Evolutionary conservation across 1,139 yeast genomes (phyloP), one percentile per base, ranked within the genome.

Genomic region (Schwanniomyces etchellsii): DNA sequence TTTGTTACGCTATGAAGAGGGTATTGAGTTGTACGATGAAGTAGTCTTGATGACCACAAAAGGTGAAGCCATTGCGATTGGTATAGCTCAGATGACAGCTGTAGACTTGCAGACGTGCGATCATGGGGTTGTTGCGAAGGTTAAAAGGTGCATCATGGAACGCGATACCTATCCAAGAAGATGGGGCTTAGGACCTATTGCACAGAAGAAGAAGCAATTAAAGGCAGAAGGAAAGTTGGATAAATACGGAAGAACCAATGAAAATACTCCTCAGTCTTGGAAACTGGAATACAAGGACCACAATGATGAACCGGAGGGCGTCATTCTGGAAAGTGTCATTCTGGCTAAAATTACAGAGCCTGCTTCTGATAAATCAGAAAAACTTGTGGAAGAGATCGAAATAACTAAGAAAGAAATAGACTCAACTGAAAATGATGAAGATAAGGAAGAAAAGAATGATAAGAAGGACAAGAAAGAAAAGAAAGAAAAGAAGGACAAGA

Each of bases 101-200:
- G 97, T 88, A 39, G 98, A 91, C 58, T 74, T 91, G 50, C 91
- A 96, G 42, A 70, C 94, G 25, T 89, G 97, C 65, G 98, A 91
- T 62, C 98, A 91, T 60, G 98, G 98, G 50, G 89, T 89, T 43
- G 98, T 91, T 52, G 96, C 98, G 45, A 88, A 86, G 70, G 95
- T 91, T 55, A 91, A 91, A 77, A 85, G 98, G 71, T 89, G 97
- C 71, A 91, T 91, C 50, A 91, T 91, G 98, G 98, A 91, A 70
- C 82, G 98, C 70, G 98, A 91, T 61, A 78, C 95, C 34, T 91
- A 91, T 64, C 98, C 98, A 66, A 84, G 98, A 76, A 82, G 97
- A 76, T 91, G 98, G 98, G 98, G 98, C 42, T 70, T 91, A 51
- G 98, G 98, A 49, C 98, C 98, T 51, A 86, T 89, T 56, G 98